phyloP scores from a whole-genome alignment of 768 basidiomycete species.

The Mycena galopus region DNA sequence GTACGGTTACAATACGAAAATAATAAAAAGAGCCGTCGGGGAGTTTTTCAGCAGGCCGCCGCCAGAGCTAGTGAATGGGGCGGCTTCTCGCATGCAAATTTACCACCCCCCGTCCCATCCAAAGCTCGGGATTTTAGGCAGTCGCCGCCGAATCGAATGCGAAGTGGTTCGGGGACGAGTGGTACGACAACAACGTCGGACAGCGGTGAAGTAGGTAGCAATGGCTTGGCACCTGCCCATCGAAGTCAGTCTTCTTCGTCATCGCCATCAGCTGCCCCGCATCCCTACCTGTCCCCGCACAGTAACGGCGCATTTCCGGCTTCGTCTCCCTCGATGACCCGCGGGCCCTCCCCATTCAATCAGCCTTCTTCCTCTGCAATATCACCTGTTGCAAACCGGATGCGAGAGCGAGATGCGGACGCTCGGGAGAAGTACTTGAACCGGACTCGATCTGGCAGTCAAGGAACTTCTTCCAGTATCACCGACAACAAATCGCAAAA shows the following conservation, averaged over 20 bases:
- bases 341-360: conserved; percentile 50
- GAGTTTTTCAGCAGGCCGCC: conserved; percentile 81
- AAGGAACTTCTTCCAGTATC: conserved; percentile 76
- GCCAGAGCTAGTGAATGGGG: conserved; percentile 75
- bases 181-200: conserved; percentile 83
- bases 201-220: conserved; percentile 72
- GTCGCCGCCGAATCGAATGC: conserved; percentile 65
- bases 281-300: conserved; percentile 51
- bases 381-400: conserved; percentile 84
- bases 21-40: conserved; percentile 81
- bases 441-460: conserved; percentile 87
- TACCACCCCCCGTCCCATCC: conserved; percentile 61
- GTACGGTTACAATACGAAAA: conserved; percentile 83
- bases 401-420: conserved; percentile 87
- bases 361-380: conserved; percentile 62
- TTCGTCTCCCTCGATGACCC: conserved; percentile 59
- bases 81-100: conserved; percentile 45
- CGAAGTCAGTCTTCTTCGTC: conserved; percentile 68
- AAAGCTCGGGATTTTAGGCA: conserved; percentile 57
- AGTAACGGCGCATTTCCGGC: conserved; percentile 50
- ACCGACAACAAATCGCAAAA: conserved; percentile 79
- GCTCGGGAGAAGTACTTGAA: conserved; percentile 90
- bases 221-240: conserved; percentile 53
- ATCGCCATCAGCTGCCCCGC: conserved; percentile 73
- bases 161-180: conserved; percentile 87